Evolutionary conservation across 208 protist species (phyloP).

Genomic region (Crithidia expoeki): DNA sequence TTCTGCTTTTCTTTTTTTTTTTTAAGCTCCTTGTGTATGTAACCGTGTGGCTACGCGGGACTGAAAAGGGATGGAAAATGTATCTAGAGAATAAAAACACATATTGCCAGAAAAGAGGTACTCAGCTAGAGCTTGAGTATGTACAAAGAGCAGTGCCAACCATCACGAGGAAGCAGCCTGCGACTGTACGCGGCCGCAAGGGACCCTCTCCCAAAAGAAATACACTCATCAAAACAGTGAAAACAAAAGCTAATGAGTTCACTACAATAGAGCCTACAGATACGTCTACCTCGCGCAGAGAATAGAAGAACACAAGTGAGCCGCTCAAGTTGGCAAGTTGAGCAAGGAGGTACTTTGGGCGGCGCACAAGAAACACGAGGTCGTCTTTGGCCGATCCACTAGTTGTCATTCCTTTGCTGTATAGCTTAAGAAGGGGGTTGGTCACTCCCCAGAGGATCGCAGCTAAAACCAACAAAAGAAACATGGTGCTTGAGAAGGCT

Average conservation of each 20-base stretch:
- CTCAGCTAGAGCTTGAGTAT: constrained; percentile 35
- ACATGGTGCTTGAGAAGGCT: constrained; percentile 38
- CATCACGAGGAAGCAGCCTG: constrained; percentile 70
- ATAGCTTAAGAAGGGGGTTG: constrained; percentile 85
- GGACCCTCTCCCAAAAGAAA: constrained; percentile 68
- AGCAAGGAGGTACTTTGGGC: constrained; percentile 74
- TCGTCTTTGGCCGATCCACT: constrained; percentile 64
- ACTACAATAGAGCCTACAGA: constrained; percentile 81
- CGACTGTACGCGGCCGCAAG: constrained; percentile 41
- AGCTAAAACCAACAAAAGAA: constrained; percentile 66
- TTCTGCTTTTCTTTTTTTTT: too few relatives aligned
- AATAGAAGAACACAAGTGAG: constrained; percentile 81
- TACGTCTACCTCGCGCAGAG: constrained; percentile 75
- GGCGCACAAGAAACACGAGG: constrained; percentile 54
- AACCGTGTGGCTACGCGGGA: too few relatives aligned
- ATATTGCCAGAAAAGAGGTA: neutral
- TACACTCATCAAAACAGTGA: constrained; percentile 78
- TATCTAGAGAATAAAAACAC: neutral
- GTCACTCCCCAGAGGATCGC: constrained; percentile 86
- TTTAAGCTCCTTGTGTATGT: too few relatives aligned
- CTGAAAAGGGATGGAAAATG: neutral
- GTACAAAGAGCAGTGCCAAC: constrained; percentile 79
- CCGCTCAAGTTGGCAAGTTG: constrained; percentile 75
- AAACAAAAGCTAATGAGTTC: constrained; percentile 85
- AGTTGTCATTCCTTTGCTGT: constrained; percentile 66